Percentiles rank a stretch among this genome's conserved stretches.
Evolutionary conservation across 768 basidiomycete genomes (phyloP).

Genomic region (Pluteus cervinus): DNA sequence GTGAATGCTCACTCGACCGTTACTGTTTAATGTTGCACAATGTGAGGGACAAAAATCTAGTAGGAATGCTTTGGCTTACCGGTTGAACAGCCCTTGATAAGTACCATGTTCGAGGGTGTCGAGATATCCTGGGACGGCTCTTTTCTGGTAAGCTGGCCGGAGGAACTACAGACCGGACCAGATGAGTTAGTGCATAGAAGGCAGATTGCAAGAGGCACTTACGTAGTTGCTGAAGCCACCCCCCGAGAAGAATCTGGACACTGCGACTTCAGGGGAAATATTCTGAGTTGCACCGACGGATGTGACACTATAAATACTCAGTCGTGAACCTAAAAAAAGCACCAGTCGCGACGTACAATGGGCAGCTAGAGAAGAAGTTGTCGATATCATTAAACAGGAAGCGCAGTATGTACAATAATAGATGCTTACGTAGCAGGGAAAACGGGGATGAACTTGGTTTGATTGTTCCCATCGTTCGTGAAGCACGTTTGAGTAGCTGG

Average conservation of each 20-base stretch:
- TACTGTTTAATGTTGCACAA: slow-evolving; percentile 19
- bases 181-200: background rate
- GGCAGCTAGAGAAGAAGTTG: slow-evolving; percentile 29
- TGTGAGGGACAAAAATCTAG: background rate
- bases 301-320: slow-evolving; percentile 46
- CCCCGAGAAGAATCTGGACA: slow-evolving; percentile 48
- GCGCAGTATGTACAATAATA: slow-evolving; percentile 11
- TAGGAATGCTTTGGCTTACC: slow-evolving; percentile 31
- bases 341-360: slow-evolving; percentile 34
- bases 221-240: slow-evolving; percentile 74
- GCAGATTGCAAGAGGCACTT: slow-evolving; percentile 14
- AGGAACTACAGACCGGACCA: slow-evolving; percentile 36
- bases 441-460: slow-evolving; percentile 43
- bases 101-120: slow-evolving; percentile 36
- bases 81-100: slow-evolving; percentile 56
- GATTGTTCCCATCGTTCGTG: slow-evolving; percentile 53
- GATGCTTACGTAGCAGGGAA: slow-evolving; percentile 52
- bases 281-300: slow-evolving; percentile 60
- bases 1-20: slow-evolving; percentile 41
- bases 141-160: slow-evolving; percentile 49
- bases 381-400: background rate
- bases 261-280: slow-evolving; percentile 57
- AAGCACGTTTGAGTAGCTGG: slow-evolving; percentile 48
- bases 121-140: slow-evolving; percentile 39
- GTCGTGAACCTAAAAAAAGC: slow-evolving; percentile 1